Conservation (phyloP, 768 basidiomycete genomes). For the Hygrophorus russula region DNA sequence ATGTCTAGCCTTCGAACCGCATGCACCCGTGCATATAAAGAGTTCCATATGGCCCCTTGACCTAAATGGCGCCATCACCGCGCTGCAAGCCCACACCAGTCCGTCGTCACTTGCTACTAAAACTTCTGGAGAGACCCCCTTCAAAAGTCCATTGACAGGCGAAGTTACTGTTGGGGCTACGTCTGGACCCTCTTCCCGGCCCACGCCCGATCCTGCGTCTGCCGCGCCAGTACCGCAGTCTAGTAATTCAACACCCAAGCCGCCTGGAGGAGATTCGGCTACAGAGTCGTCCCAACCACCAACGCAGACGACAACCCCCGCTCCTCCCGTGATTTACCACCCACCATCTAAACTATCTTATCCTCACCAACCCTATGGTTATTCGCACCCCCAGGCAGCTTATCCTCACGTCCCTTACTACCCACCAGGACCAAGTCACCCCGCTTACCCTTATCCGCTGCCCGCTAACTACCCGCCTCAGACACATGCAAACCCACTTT, state of each 20-base stretch:
- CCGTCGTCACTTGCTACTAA: neutral
- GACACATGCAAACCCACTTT: conserved; percentile 11
- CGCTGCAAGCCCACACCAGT: conserved; percentile 26
- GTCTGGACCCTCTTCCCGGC: no score
- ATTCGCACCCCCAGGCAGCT: conserved; percentile 26
- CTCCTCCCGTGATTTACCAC: conserved; percentile 3
- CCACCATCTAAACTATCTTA: conserved; percentile 35
- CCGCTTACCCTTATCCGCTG: conserved; percentile 22
- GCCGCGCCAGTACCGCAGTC: no score
- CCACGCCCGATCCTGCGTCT: no score
- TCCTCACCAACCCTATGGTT: conserved; percentile 47
- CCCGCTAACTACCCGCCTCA: conserved; percentile 8
- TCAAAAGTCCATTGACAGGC: no score
- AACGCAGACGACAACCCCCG: no score
- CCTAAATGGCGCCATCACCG: conserved; percentile 51
- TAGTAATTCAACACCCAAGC: no score
- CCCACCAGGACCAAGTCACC: conserved; percentile 19
- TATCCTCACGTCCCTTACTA: conserved; percentile 67
- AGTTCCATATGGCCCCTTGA: conserved; percentile 65
- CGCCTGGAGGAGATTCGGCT: no score
- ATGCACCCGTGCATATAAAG: conserved; percentile 56
- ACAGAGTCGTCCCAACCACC: no score
- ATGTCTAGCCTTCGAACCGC: conserved; percentile 58
- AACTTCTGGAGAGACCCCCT: no score
- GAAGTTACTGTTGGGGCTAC: no score